Base-by-base conservation (phyloP, 1,284 basidiomycete species). In the Chalciporus sp. region DNA sequence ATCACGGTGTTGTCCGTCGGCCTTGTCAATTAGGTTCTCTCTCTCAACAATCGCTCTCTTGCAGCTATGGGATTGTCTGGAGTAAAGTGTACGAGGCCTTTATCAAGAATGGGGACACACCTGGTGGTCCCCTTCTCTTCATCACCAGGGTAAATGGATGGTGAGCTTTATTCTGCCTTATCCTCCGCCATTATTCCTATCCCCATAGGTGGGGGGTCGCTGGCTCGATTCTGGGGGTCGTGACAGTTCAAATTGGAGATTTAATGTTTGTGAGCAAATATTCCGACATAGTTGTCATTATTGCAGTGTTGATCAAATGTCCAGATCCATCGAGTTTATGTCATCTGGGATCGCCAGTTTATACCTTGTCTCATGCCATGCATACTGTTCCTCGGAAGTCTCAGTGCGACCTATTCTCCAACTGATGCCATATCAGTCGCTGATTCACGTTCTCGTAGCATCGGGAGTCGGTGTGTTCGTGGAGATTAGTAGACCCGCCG, bases 31-130 rank as follows among this genome's bases (percentile, higher is more conserved):
- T n/a, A n/a, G n/a, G n/a, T 9, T 11, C 27, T 29, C 23, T 31
- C 11, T 4, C 10, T 11, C 29, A 28, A 1, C 4, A 10, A 10
- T 37, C 5, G 6, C 10, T 14, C 12, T 11, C 7, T n/a, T 11
- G 16, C 7, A 56, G 54, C 29, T 56, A 56, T 17, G 54, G 17
- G 11, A 49, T 56, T 42, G 47, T 53, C 39, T 56, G 54, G 54
- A 37, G 41, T 23, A 37, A 53, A 23, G 28, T 56, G 14, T 56
- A 56, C 17, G 42, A 37, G 17, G 54, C 54, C 4, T 56, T 56
- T 23, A 56, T 56, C 43, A 45, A 37, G 19, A 44, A 49, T 10
- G 53, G 53, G 9, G 19, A n/a, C 14, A 39, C 14, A 23, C 53
- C 53, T n/a, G 16, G 49, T 29, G 54, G 54, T 0, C 53, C 54